These are phyloP conservation scores for Porphyrellus cyaneotinctus DNA, from an alignment of 768 basidiomycete species.

Conservation along the genomic window DNA sequence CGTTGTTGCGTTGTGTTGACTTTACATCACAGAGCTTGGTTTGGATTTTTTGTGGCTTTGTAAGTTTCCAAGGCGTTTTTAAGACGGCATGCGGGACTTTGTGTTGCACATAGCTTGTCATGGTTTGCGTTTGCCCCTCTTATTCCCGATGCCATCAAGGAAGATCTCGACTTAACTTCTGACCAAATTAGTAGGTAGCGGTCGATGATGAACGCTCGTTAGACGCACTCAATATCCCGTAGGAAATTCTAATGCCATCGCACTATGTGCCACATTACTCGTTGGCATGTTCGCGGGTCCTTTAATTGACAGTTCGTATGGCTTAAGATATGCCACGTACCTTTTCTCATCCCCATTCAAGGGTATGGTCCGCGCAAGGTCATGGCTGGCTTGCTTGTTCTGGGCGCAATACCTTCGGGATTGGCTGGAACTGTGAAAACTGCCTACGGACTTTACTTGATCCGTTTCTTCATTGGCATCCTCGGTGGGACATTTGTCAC, in stretches of 20 bases:
- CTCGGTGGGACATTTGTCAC: conserved; percentile 60
- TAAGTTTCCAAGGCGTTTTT: neutral
- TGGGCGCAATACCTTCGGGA: conserved; percentile 5
- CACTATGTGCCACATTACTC: conserved; percentile 44
- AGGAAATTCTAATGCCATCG: conserved; percentile 49
- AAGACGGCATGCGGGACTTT: neutral
- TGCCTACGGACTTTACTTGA: conserved; percentile 37
- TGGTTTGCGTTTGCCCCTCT: conserved; percentile 64
- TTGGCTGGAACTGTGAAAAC: conserved; percentile 33
- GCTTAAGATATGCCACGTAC: too few species aligned
- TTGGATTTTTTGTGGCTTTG: conserved; percentile 7
- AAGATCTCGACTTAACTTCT: conserved; percentile 46
- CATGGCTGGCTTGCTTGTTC: conserved; percentile 5
- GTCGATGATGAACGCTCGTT: neutral
- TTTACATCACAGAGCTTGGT: neutral
- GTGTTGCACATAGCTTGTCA: conserved; percentile 25
- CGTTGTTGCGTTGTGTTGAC: neutral
- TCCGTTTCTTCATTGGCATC: conserved; percentile 59
- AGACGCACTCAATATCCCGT: neutral
- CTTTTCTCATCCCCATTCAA: neutral
- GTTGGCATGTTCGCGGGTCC: conserved; percentile 52
- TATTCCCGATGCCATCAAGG: conserved; percentile 51
- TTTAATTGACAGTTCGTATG: conserved; percentile 39
- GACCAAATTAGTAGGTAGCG: conserved; percentile 38
- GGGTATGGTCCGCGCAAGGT: conserved; percentile 6